Conservation (phyloP, 2,329 filamentous ascomycete genomes). For the Talaromyces funiculosus region DNA sequence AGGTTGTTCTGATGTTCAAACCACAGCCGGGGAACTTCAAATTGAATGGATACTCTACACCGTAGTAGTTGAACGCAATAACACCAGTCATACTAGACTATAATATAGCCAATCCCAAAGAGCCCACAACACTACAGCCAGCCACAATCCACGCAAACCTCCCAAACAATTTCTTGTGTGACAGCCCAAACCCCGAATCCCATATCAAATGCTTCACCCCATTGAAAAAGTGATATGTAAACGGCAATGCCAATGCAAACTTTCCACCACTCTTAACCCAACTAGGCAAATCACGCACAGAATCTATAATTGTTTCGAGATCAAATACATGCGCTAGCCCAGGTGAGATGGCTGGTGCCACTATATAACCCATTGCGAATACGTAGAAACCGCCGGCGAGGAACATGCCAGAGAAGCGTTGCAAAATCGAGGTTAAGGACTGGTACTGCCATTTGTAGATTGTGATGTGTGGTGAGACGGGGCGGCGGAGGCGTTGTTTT, state of each 20-base stretch:
- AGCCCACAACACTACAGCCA: constrained; percentile 5
- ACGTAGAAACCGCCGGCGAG: constrained; percentile 71
- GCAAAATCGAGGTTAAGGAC: constrained; percentile 69
- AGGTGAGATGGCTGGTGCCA: constrained; percentile 65
- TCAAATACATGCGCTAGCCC: constrained; percentile 43
- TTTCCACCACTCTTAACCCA: constrained; percentile 56
- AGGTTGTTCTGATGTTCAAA: not conserved
- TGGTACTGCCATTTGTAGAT: constrained; percentile 87
- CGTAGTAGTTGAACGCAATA: not conserved
- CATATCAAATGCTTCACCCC: constrained; percentile 67
- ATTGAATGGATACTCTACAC: not conserved
- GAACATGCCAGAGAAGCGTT: constrained; percentile 74
- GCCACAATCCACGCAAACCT: constrained; percentile 26
- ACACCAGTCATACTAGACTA: not conserved
- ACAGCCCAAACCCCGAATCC: constrained; percentile 59
- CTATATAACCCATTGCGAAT: constrained; percentile 75
- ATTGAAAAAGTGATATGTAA: constrained; percentile 63
- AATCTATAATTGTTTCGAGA: constrained; percentile 31
- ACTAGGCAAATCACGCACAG: constrained; percentile 57
- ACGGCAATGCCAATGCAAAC: constrained; percentile 56
- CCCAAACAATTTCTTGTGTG: constrained; percentile 58
- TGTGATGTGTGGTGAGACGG: constrained; percentile 74
- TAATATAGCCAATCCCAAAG: constrained; percentile 5
- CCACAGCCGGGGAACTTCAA: not conserved
- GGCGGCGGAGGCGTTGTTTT: constrained; percentile 73